Evolutionary conservation across 495 filamentous ascomycete species (phyloP), one percentile per base, ranked within the genome.

Genomic region (Aspergillus saccharolyticus): DNA sequence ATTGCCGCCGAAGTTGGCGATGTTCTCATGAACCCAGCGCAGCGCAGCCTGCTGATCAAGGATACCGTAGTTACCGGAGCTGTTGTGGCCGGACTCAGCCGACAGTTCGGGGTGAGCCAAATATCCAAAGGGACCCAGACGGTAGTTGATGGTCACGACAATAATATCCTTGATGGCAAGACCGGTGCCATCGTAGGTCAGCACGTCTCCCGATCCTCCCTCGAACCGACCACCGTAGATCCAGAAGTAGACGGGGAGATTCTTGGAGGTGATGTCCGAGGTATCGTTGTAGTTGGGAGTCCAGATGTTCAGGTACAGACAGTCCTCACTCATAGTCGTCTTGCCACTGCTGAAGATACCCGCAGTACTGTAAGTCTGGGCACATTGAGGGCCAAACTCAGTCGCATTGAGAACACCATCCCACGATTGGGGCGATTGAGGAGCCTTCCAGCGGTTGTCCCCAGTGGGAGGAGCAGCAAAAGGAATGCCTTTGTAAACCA

Each of bases 21-120:
- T 78, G 52, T 79, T 72, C 47, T 70, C 68, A 42, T 79, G 73
- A 4, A 78, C 72, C 77, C 77, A 81, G 55, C 70, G 65, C 9
- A 75, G 58, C 8, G 73, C 74, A 50, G 69, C 69, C 1, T 63
- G 63, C 46, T 75, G 73, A 53, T 77, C 74, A 22, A 72, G 62
- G 1, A 77, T 48, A 52, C 78, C 77, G 25, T 68, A 66, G 49
- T 72, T 70, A 19, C 58, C 68, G 50, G 71, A 65, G 25, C 68
- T 69, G 51, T 67, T 69, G 54, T 68, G 65, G 16, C 67, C 67
- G 10, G 60, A 69, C 21, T 65, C 61, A 12, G 43, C 42, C 1
- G 59, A 60, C 0, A 63, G 51, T 1, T 55, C 57, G 0, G 61
- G 57, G 24, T 63, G 57, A 14, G 70, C 72, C 0, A 76, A 63